Evolutionary conservation across 768 basidiomycete species (phyloP).

Genomic region (Trametes cingulata): DNA sequence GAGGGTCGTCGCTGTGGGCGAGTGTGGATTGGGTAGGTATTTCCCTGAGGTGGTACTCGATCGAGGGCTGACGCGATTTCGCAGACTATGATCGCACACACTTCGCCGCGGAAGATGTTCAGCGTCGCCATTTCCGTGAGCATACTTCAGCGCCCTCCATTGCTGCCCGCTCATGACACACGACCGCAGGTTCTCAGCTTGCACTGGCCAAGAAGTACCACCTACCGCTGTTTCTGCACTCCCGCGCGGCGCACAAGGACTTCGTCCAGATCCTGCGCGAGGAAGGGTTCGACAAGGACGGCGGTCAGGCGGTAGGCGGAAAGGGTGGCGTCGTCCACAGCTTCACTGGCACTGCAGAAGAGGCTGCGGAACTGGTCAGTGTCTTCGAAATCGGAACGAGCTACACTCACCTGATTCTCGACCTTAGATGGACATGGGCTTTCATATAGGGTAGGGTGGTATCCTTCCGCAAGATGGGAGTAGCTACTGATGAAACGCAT

Average conservation of each 20-base stretch:
- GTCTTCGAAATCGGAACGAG: neutral
- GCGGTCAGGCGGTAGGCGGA: constrained; percentile 56
- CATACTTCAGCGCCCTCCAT: neutral
- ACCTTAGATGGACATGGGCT: constrained; percentile 66
- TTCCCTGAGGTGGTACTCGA: neutral
- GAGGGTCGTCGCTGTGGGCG: constrained; percentile 71
- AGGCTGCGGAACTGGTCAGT: constrained; percentile 66
- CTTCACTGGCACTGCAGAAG: constrained; percentile 68
- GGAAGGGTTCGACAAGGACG: constrained; percentile 60
- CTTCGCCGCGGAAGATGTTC: constrained; percentile 59
- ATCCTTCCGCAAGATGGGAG: too few relatives aligned
- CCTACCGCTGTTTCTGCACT: constrained; percentile 81
- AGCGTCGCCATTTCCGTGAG: constrained; percentile 65
- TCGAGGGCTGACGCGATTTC: neutral
- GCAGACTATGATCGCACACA: constrained; percentile 78
- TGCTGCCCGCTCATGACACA: neutral
- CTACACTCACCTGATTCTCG: neutral
- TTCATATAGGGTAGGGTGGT: constrained; percentile 54
- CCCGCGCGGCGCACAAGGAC: constrained; percentile 72
- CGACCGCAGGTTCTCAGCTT: constrained; percentile 51
- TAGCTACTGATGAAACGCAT: neutral
- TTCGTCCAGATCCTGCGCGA: constrained; percentile 64
- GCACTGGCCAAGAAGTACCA: constrained; percentile 65
- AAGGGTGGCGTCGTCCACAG: constrained; percentile 81
- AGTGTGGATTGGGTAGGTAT: constrained; percentile 71